Evolutionary conservation across 208 protist species (phyloP), one percentile per base, ranked within the genome.

Genomic region (Acanthamoeba comandoni): DNA sequence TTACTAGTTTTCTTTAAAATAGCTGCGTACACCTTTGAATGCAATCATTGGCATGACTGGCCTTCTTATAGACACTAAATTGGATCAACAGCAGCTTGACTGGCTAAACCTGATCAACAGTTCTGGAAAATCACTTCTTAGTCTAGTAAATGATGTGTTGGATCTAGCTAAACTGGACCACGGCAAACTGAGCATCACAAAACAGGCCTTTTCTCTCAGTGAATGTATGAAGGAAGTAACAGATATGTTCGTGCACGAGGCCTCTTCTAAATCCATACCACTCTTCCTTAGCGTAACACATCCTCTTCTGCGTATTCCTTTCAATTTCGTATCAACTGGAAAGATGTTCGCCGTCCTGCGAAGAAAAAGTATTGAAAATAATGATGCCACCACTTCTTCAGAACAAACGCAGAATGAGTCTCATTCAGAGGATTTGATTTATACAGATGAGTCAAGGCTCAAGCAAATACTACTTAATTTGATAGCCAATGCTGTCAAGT

Each of bases 1-100:
- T 60, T 60, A 60, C 17, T 67, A n/a, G 8, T 22, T 8, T 69
- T 8, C 17, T 17, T n/a, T 9, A n/a, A 12, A 9, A n/a, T n/a
- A 69, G 60, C 24, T 69, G 24, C 60, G 60, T 9, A 71, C 64
- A 2, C 64, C 64, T 5, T 12, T 80, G 43, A 80, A 80, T 3
- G 71, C 35, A 13, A 55, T 80, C 9, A 80, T 80, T 31, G 71
- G 71, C 0, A 80, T 80, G 71, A 80, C 48, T 0, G 35, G 48
- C 9, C 13, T 80, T 4, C n/a, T 80, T 17, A 9, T 80, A 1
- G 35, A 80, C 26, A 80, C 71, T 11, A 39, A 49, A 19, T 31
- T 80, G 8, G 55, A n/a, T 4, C 17, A 49, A 22, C 15, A n/a
- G 12, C 71, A 80, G 29, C 2, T 4, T 9, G 71, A 80, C 5